phyloP scores from a whole-genome alignment of 2,329 filamentous ascomycete species.

The Cladosporium sp. region DNA sequence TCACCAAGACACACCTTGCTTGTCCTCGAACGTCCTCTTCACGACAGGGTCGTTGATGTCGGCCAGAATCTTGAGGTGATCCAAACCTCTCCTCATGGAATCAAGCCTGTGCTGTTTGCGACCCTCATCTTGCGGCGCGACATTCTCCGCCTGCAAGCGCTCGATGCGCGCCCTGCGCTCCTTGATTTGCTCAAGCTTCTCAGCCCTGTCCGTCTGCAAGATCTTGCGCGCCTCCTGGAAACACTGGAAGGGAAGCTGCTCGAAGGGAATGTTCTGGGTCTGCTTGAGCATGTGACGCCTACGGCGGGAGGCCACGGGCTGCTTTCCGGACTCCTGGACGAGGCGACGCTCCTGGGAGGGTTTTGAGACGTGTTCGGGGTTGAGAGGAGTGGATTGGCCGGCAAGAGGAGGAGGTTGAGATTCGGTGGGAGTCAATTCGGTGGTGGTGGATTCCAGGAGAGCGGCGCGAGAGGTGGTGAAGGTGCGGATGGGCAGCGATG shows the following conservation, averaged over 20 bases:
- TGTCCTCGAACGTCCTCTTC: slow-evolving; percentile 92
- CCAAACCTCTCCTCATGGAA: slow-evolving; percentile 68
- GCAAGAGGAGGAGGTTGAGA: slow-evolving; percentile 1
- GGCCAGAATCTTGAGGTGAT: slow-evolving; percentile 79
- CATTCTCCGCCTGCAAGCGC: slow-evolving; percentile 53
- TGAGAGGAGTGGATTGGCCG: slow-evolving; percentile 33
- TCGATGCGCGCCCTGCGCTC: slow-evolving; percentile 65
- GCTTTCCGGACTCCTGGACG: slow-evolving; percentile 45
- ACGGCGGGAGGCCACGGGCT: slow-evolving; percentile 79
- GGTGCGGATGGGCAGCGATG: slow-evolving; percentile 36
- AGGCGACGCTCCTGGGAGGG: slow-evolving; percentile 7
- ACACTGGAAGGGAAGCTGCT: slow-evolving; percentile 92
- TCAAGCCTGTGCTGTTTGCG: slow-evolving; percentile 61
- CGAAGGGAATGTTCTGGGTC: slow-evolving; percentile 70
- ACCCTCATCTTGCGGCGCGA: slow-evolving; percentile 25
- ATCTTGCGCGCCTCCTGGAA: slow-evolving; percentile 94
- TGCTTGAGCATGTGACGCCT: slow-evolving; percentile 54
- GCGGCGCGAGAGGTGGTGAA: slow-evolving; percentile 45
- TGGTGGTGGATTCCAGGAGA: slow-evolving; percentile 34
- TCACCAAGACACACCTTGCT: slow-evolving; percentile 59
- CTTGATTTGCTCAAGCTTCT: slow-evolving; percentile 73
- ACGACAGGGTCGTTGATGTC: slow-evolving; percentile 94
- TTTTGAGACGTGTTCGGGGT: slow-evolving; percentile 61
- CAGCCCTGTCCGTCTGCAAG: slow-evolving; percentile 70
- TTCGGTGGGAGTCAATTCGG: background rate